Evolutionary conservation across 345 rosid genomes (phyloP).

Genomic region (Linum usitatissimum): DNA sequence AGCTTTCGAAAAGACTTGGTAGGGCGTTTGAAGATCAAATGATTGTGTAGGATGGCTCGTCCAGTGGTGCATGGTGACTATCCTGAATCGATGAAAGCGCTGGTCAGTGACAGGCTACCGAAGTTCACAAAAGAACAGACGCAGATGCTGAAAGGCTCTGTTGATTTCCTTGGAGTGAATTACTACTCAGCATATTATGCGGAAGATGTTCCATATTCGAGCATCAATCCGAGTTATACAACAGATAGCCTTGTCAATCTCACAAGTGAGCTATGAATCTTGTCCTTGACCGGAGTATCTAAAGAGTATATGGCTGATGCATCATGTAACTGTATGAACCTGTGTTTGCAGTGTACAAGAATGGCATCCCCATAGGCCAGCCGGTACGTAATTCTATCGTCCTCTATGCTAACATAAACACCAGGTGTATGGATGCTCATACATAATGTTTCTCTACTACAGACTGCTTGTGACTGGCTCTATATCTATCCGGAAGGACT

Average conservation of each 20-base stretch:
- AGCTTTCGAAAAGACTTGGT: not conserved
- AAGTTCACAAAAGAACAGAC: constrained; percentile 7
- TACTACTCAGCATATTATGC: constrained; percentile 14
- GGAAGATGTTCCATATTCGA: not conserved
- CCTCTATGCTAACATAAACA: not conserved
- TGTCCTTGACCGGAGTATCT: not conserved
- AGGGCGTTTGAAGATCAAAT: not conserved
- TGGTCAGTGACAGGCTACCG: constrained; percentile 12
- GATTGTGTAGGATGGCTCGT: constrained; percentile 6
- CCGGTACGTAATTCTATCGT: not conserved
- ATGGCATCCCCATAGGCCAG: not conserved
- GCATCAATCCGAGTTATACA: not conserved
- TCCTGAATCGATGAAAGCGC: constrained; percentile 4
- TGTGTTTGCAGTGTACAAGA: not conserved
- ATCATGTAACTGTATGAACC: not conserved
- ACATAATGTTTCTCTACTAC: not conserved
- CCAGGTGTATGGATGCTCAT: not conserved
- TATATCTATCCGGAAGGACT: constrained; percentile 21
- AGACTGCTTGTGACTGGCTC: constrained; percentile 18
- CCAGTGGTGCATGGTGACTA: constrained; percentile 18
- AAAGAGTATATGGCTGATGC: not conserved
- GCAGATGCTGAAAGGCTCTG: constrained; percentile 7
- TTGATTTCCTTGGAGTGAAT: constrained; percentile 17
- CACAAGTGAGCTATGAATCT: not conserved
- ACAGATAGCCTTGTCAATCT: not conserved